Conservation (phyloP, 2,329 filamentous ascomycete genomes). For the Fusarium cicatricum region DNA sequence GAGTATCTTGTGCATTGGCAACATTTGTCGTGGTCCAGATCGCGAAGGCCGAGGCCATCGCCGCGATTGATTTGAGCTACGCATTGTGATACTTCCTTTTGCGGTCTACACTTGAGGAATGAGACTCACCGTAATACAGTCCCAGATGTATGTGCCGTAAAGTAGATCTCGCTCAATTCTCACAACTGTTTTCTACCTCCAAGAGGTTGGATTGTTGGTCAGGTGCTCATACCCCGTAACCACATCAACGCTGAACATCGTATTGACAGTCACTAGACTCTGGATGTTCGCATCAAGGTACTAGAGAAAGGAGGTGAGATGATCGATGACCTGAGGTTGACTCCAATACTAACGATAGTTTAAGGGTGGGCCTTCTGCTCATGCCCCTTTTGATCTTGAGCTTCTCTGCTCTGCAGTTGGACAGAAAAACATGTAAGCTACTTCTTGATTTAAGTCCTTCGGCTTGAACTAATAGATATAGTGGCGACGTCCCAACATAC, state of each 20-base stretch:
- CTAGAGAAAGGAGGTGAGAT: too few relatives aligned
- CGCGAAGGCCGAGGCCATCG: too few relatives aligned
- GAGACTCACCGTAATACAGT: too few relatives aligned
- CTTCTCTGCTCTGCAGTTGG: slow-evolving; percentile 54
- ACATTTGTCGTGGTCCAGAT: too few relatives aligned
- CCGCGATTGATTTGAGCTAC: too few relatives aligned
- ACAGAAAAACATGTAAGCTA: slow-evolving; percentile 47
- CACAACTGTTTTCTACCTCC: neutral
- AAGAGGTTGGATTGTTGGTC: slow-evolving; percentile 1
- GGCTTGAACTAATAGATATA: neutral
- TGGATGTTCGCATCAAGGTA: too few relatives aligned
- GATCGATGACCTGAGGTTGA: neutral
- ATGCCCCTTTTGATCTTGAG: slow-evolving; percentile 56
- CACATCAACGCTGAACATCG: slow-evolving; percentile 3
- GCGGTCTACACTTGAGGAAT: too few relatives aligned
- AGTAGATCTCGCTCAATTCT: slow-evolving; percentile 7
- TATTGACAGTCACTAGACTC: neutral
- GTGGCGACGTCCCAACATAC: slow-evolving; percentile 51
- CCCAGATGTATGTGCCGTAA: neutral
- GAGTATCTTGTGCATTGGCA: neutral
- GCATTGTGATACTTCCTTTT: too few relatives aligned
- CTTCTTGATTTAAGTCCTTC: neutral
- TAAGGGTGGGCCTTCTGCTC: slow-evolving; percentile 53
- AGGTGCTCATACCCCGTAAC: slow-evolving; percentile 15
- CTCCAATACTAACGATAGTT: neutral